phyloP scores from a whole-genome alignment of 305 asterid species.

The Fraxinus paxiana region DNA sequence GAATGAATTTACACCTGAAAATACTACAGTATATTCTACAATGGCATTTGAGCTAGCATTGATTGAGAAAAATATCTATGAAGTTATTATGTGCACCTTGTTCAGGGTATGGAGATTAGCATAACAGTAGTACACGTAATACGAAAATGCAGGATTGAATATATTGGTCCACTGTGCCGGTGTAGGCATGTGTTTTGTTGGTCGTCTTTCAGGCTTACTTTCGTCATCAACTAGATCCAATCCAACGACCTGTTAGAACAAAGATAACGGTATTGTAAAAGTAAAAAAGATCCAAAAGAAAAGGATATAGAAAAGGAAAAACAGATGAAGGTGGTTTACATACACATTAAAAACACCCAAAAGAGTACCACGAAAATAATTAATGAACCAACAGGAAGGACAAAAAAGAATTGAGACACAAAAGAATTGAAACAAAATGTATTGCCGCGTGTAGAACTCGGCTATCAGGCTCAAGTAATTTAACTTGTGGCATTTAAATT shows the following conservation, averaged over 20 bases:
- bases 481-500: not conserved
- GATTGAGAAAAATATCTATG: not conserved
- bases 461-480: not conserved
- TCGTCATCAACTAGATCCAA: constrained; percentile 98
- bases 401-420: not conserved
- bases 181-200: constrained; percentile 98
- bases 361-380: not conserved
- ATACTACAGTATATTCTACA: not conserved
- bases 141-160: constrained; percentile 90
- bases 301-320: not conserved
- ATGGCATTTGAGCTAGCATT: not conserved
- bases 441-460: not conserved
- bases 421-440: not conserved
- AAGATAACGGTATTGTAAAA: constrained; percentile 9
- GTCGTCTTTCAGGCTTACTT: constrained; percentile 97
- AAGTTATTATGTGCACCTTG: constrained; percentile 47
- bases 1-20: not conserved
- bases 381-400: not conserved
- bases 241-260: constrained; percentile 77
- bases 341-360: not conserved
- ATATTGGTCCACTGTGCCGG: constrained; percentile 91
- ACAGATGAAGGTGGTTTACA: not conserved
- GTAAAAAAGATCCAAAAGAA: not conserved
- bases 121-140: constrained; percentile 89
- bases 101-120: constrained; percentile 91